Conservation (phyloP, 495 filamentous ascomycete species). For the Aspergillus asperescens region DNA sequence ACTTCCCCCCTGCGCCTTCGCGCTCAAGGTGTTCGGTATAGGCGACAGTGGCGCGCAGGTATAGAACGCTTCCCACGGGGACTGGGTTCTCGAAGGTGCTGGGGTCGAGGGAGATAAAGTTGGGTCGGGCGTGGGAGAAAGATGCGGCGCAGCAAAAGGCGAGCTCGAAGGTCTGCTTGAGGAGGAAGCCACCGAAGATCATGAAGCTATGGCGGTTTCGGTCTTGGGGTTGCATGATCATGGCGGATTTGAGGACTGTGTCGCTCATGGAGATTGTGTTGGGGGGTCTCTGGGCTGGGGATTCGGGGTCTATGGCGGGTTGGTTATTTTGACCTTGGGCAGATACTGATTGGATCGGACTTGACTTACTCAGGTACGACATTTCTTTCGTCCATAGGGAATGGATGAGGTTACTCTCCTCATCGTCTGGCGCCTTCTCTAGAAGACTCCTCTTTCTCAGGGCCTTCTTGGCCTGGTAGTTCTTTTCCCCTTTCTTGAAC, state of each 20-base stretch:
- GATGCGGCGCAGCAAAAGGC: constrained; percentile 85
- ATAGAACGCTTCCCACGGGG: constrained; percentile 76
- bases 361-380: constrained; percentile 51
- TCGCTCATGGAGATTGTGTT: constrained; percentile 64
- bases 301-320: constrained; percentile 49
- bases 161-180: constrained; percentile 78
- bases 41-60: constrained; percentile 69
- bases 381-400: constrained; percentile 71
- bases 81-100: constrained; percentile 81
- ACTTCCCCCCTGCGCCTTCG: constrained; percentile 35
- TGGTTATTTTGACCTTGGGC: too few species aligned
- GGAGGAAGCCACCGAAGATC: constrained; percentile 83
- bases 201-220: constrained; percentile 83
- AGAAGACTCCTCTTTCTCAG: constrained; percentile 57
- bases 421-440: constrained; percentile 67
- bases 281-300: constrained; percentile 49
- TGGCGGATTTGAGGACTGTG: constrained; percentile 62
- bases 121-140: constrained; percentile 68
- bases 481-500: constrained; percentile 64
- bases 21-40: constrained; percentile 64
- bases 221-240: constrained; percentile 85
- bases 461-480: constrained; percentile 69
- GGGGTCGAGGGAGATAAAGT: constrained; percentile 73
- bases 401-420: constrained; percentile 75
- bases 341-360: background rate